These are phyloP conservation scores for Gossypium longicalyx DNA, from an alignment of 345 rosid species.

Conservation along the genomic window DNA sequence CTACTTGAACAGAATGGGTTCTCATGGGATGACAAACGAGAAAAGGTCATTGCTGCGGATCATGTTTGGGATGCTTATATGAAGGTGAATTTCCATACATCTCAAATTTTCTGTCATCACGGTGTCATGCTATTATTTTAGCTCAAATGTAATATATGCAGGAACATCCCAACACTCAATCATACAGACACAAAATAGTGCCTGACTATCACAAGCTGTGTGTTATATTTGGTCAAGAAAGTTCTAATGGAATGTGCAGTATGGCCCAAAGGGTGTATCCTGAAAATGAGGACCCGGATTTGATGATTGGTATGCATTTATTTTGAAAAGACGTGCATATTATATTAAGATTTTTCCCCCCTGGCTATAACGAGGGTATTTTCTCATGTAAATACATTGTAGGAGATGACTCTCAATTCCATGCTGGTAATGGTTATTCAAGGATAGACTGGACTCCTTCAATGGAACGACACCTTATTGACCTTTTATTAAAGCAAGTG, in stretches of 20 bases:
- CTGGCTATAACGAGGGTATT: background rate
- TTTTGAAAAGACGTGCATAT: background rate
- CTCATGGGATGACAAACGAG: conserved; percentile 41
- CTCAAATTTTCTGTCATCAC: background rate
- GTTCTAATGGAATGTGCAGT: conserved; percentile 24
- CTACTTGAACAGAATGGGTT: conserved; percentile 38
- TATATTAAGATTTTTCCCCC: background rate
- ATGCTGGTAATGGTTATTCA: conserved; percentile 24
- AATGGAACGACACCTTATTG: conserved; percentile 51
- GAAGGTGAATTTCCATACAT: conserved; percentile 16
- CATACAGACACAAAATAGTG: conserved; percentile 32
- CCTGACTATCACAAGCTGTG: conserved; percentile 48
- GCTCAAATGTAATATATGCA: conserved; percentile 22
- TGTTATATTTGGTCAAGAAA: conserved; percentile 40
- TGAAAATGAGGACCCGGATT: conserved; percentile 18
- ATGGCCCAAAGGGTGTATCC: conserved; percentile 17
- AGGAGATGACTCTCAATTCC: conserved; percentile 29
- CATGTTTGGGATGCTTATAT: conserved; percentile 29
- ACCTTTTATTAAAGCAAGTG: conserved; percentile 41
- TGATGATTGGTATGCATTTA: conserved; percentile 30
- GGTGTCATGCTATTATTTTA: background rate
- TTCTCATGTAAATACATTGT: conserved; percentile 9
- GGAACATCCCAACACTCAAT: conserved; percentile 34
- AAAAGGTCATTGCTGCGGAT: conserved; percentile 38
- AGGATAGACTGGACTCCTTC: conserved; percentile 36